Evolutionary conservation across 148 eudicot species (phyloP).

Genomic region (Nepenthes mirabilis): DNA sequence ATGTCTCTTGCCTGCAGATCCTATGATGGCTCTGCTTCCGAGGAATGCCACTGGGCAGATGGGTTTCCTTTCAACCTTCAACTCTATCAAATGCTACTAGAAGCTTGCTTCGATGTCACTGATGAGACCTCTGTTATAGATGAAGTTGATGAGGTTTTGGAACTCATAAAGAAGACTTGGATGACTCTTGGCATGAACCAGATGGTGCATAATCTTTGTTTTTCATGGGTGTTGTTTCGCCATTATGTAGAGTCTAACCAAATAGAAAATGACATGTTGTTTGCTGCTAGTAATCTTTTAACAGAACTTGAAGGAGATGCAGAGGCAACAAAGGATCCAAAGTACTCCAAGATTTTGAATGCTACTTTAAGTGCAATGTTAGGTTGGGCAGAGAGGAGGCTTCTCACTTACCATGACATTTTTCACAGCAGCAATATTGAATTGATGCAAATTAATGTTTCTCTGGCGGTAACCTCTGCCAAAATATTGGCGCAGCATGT

Average conservation of each 20-base stretch:
- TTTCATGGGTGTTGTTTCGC: constrained; percentile 66
- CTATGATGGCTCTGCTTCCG: constrained; percentile 50
- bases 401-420: constrained; percentile 60
- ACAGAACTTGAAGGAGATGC: constrained; percentile 63
- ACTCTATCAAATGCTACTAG: constrained; percentile 65
- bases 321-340: constrained; percentile 34
- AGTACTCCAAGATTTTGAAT: constrained; percentile 42
- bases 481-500: constrained; percentile 47
- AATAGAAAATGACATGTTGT: constrained; percentile 58
- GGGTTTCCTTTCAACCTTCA: constrained; percentile 76
- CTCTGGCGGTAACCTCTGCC: constrained; percentile 52
- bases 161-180: constrained; percentile 91
- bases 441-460: constrained; percentile 55
- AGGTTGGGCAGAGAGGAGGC: constrained; percentile 77
- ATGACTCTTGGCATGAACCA: constrained; percentile 62
- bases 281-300: constrained; percentile 69
- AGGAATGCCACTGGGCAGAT: constrained; percentile 88
- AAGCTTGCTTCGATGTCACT: constrained; percentile 71
- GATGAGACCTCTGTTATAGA: constrained; percentile 65
- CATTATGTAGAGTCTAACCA: constrained; percentile 58
- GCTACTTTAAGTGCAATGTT: constrained; percentile 37
- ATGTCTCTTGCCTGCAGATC: constrained; percentile 76
- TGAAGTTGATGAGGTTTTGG: constrained; percentile 83
- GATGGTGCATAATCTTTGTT: constrained; percentile 68
- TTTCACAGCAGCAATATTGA: constrained; percentile 49